Percentiles rank a stretch among this genome's conserved stretches.
Conservation (phyloP, 371 early-diverging fungal species). For the Mucor velutinosus region DNA sequence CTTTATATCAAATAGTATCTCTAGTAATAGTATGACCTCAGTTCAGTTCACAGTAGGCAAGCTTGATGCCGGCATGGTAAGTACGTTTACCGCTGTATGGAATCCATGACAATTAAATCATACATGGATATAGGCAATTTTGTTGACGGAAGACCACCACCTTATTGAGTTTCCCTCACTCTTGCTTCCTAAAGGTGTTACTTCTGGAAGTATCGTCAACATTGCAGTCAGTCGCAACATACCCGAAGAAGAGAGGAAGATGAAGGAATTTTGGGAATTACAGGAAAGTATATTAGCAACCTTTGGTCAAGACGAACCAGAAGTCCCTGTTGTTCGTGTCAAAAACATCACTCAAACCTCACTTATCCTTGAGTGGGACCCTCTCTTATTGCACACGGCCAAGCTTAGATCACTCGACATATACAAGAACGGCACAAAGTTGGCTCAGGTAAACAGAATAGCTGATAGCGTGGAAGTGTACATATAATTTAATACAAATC, state of each 20-base stretch:
- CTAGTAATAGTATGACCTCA: constrained; percentile 40
- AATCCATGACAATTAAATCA: background rate
- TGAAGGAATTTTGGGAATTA: constrained; percentile 80
- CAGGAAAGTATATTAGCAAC: constrained; percentile 82
- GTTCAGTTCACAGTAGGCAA: constrained; percentile 91
- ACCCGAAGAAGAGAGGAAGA: constrained; percentile 80
- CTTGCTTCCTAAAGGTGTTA: constrained; percentile 91
- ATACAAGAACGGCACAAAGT: constrained; percentile 73
- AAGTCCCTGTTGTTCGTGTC: constrained; percentile 76
- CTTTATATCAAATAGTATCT: background rate
- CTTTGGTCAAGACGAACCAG: constrained; percentile 81
- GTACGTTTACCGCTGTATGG: background rate
- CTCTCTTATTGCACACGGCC: constrained; percentile 78
- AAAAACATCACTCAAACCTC: constrained; percentile 88
- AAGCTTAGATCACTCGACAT: constrained; percentile 83
- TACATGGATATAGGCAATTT: constrained; percentile 68
- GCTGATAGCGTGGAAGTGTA: no score
- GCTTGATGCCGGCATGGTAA: constrained; percentile 88
- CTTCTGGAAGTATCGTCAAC: constrained; percentile 93
- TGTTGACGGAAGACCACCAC: constrained; percentile 94
- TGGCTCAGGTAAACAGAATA: constrained; percentile 48
- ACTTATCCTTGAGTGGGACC: constrained; percentile 87
- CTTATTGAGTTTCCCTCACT: constrained; percentile 96
- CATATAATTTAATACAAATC: background rate
- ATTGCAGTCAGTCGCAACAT: constrained; percentile 88